Conservation (phyloP, 345 rosid genomes). For the Arabis alpina region DNA sequence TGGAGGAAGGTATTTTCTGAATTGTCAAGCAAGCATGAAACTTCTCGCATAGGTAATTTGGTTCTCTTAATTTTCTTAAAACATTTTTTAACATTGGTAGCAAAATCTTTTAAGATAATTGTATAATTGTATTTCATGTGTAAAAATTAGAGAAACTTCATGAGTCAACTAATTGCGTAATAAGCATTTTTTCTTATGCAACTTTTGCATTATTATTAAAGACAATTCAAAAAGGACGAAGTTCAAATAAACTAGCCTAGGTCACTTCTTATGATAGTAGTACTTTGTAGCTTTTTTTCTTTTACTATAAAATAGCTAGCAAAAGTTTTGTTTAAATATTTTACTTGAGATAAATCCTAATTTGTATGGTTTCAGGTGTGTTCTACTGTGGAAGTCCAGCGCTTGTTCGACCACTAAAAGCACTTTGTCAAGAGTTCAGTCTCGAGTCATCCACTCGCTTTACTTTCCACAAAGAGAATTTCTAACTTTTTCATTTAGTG, state of each 20-base stretch:
- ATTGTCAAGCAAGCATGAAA: slow-evolving; percentile 58
- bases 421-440: slow-evolving; percentile 80
- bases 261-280: neutral
- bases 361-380: slow-evolving; percentile 62
- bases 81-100: neutral
- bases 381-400: slow-evolving; percentile 91
- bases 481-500: slow-evolving; percentile 38
- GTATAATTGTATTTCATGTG: neutral
- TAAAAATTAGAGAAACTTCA: neutral
- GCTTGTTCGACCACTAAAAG: slow-evolving; percentile 61
- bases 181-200: neutral
- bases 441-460: slow-evolving; percentile 74
- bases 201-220: neutral
- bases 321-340: neutral
- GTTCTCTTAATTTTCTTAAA: neutral
- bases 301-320: neutral
- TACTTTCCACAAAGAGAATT: slow-evolving; percentile 87
- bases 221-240: neutral
- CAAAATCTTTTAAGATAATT: neutral
- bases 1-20: slow-evolving; percentile 88
- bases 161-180: neutral
- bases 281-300: neutral
- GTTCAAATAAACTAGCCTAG: neutral
- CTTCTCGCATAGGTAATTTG: slow-evolving; percentile 66
- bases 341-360: neutral